These are phyloP conservation scores for Bipolaris oryzae DNA, from an alignment of 2,329 filamentous ascomycete genomes.

Conservation along the genomic window DNA sequence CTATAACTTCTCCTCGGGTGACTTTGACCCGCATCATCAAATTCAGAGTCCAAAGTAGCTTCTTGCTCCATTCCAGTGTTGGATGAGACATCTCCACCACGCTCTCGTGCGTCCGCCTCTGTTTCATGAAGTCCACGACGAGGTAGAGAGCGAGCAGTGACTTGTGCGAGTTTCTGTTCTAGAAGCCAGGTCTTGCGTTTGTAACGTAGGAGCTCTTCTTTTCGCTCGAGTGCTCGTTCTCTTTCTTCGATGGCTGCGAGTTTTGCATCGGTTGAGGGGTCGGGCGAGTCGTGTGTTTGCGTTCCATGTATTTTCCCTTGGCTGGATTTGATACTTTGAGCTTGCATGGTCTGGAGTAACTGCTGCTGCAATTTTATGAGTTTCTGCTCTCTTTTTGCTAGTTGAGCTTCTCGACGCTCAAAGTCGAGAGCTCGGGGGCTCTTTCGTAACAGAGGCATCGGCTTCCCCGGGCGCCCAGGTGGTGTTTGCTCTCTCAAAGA, in stretches of 20 bases:
- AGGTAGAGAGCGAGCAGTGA: not conserved
- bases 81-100: not conserved
- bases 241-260: conserved; percentile 10
- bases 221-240: conserved; percentile 13
- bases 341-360: conserved; percentile 7
- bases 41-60: not conserved
- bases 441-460: not conserved
- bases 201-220: conserved; percentile 15
- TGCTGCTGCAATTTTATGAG: conserved; percentile 16
- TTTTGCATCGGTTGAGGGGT: not conserved
- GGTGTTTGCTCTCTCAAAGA: not conserved
- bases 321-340: not conserved
- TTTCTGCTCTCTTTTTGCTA: conserved; percentile 13
- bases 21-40: not conserved
- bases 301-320: not conserved
- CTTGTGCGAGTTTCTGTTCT: conserved; percentile 14
- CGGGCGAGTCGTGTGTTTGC: not conserved
- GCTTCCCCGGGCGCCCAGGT: not conserved
- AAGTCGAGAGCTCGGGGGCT: conserved; percentile 1
- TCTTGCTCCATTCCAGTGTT: not conserved
- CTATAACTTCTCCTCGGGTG: not conserved
- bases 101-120: not conserved
- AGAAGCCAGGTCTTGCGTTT: conserved; percentile 16
- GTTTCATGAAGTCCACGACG: not conserved
- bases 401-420: conserved; percentile 12